Percentiles rank a stretch among this genome's conserved stretches.
Conservation (phyloP, 2,329 filamentous ascomycete species). For the Talaromyces sp. region DNA sequence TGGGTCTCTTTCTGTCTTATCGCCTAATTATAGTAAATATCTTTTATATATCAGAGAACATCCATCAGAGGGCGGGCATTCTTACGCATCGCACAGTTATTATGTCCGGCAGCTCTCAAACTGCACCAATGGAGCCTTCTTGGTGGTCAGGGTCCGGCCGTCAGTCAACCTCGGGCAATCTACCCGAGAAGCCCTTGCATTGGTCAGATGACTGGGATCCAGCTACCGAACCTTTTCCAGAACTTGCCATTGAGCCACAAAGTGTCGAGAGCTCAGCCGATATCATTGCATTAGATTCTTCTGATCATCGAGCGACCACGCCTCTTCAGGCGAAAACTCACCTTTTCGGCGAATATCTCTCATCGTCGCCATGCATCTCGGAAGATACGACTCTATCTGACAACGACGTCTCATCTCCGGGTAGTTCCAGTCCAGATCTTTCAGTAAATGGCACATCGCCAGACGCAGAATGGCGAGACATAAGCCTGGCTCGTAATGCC, state of each 20-base stretch:
- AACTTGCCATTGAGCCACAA: conserved; percentile 2
- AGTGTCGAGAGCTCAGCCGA: not conserved
- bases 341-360: not conserved
- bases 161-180: not conserved
- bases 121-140: not conserved
- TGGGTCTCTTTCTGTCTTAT: not conserved
- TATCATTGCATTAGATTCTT: conserved; percentile 5
- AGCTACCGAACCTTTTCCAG: conserved; percentile 12
- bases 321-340: not conserved
- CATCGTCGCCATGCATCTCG: conserved; percentile 12
- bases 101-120: conserved; percentile 4
- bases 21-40: conserved; percentile 8
- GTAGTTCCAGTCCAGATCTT: not conserved
- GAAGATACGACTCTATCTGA: conserved; percentile 13
- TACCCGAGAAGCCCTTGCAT: conserved; percentile 8
- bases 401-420: conserved; percentile 12
- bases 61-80: not conserved
- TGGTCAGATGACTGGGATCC: conserved; percentile 9
- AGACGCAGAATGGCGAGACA: conserved; percentile 12
- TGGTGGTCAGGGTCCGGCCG: conserved; percentile 5
- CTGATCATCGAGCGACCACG: not conserved
- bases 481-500: not conserved
- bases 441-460: conserved; percentile 5
- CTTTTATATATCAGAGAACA: not conserved
- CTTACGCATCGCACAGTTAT: not conserved